Percentiles rank a stretch among this genome's conserved stretches.
phyloP scores from a whole-genome alignment of 2,329 filamentous ascomycete species.

The Trichoderma pleuroti region DNA sequence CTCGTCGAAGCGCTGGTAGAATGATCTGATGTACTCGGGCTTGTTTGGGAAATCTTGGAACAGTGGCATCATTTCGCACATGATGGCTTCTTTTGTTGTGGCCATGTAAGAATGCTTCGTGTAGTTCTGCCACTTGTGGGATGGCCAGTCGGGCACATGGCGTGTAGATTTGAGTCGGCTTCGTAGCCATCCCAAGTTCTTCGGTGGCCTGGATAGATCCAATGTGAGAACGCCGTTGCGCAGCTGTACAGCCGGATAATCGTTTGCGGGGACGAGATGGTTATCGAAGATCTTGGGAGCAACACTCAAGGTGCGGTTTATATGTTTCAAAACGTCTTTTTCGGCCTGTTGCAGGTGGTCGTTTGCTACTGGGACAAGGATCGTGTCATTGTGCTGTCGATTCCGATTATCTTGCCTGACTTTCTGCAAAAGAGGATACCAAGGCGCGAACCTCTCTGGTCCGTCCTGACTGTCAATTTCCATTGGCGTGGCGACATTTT shows the following conservation, averaged over 20 bases:
- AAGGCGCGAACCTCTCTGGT: conserved; percentile 10
- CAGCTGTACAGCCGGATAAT: conserved; percentile 7
- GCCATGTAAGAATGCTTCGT: neutral
- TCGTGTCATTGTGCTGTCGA: neutral
- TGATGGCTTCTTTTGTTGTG: neutral
- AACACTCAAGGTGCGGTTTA: neutral
- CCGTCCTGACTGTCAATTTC: neutral
- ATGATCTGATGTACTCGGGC: neutral
- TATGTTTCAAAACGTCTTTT: neutral
- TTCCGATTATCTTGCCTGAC: neutral
- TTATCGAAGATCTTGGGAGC: neutral
- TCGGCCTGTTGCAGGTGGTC: neutral
- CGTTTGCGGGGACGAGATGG: neutral
- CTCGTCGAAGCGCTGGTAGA: neutral
- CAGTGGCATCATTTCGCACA: neutral
- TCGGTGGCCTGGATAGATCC: neutral
- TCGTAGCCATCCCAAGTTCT: neutral
- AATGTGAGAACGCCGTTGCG: neutral
- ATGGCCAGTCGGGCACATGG: neutral
- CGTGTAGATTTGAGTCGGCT: neutral
- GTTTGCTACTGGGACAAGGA: neutral
- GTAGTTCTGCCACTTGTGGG: neutral
- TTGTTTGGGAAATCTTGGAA: neutral
- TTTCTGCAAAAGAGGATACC: conserved; percentile 1
- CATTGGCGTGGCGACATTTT: neutral